A percentile compares a stretch with the other conserved stretches of the same genome.
Conservation (phyloP, 2,329 filamentous ascomycete genomes). For the Acarospora socialis region DNA sequence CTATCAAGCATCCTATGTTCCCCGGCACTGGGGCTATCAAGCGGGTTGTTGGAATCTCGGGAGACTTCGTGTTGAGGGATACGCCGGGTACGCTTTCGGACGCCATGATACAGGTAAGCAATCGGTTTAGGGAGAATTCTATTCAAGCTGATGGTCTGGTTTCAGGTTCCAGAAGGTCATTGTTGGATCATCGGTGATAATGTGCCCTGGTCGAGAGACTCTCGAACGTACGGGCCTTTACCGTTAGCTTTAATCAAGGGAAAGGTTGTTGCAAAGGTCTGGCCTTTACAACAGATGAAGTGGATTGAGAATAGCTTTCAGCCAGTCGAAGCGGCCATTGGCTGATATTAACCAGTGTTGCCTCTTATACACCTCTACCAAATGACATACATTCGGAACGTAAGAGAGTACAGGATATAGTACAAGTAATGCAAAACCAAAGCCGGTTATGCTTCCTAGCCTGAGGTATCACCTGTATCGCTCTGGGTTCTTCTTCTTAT, state of each 20-base stretch:
- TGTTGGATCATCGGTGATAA: constrained; percentile 90
- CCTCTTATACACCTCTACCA: no score
- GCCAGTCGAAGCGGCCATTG: no score
- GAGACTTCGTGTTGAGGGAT: constrained; percentile 37
- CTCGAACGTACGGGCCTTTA: constrained; percentile 70
- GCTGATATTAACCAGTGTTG: no score
- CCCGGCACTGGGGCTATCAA: constrained; percentile 54
- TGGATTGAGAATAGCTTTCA: constrained; percentile 35
- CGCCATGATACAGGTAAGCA: constrained; percentile 13
- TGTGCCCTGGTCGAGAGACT: constrained; percentile 68
- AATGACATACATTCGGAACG: no score
- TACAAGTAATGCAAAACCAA: background rate
- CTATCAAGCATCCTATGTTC: constrained; percentile 60
- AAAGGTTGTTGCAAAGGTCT: constrained; percentile 54
- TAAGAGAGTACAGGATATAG: no score
- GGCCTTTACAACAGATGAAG: constrained; percentile 37
- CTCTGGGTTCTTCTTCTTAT: constrained; percentile 41
- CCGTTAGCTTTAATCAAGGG: constrained; percentile 73
- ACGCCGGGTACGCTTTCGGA: constrained; percentile 15
- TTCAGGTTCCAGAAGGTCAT: constrained; percentile 74
- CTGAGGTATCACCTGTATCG: constrained; percentile 5
- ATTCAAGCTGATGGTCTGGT: constrained; percentile 4
- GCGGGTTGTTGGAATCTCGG: constrained; percentile 61
- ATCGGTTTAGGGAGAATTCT: constrained; percentile 7
- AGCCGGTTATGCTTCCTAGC: background rate